These are phyloP conservation scores for Leccinum uliginosum DNA, from an alignment of 768 basidiomycete genomes.

Conservation along the genomic window DNA sequence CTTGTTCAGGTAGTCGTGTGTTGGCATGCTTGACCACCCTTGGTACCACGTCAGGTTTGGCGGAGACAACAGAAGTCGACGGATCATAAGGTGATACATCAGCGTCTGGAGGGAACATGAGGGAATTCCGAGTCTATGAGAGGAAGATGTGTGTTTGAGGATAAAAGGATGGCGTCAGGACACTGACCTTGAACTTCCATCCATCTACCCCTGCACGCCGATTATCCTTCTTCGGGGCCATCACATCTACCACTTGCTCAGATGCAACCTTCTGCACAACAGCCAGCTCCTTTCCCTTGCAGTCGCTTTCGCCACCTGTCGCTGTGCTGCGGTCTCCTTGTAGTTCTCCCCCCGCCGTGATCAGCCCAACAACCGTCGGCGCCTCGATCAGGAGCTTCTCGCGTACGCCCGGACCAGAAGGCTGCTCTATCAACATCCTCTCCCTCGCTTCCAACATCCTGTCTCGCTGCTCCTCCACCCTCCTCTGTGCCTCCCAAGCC, in stretches of 20 bases:
- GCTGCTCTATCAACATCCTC: constrained; percentile 67
- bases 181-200: constrained; percentile 74
- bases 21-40: constrained; percentile 73
- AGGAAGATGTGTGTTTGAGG: neutral
- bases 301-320: constrained; percentile 25
- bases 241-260: constrained; percentile 53
- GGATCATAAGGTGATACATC: constrained; percentile 75
- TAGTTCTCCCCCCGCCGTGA: constrained; percentile 33
- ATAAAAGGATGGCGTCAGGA: neutral
- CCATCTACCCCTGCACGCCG: constrained; percentile 70
- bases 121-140: constrained; percentile 78
- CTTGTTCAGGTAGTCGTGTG: constrained; percentile 77
- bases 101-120: constrained; percentile 95
- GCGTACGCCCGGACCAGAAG: constrained; percentile 57
- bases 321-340: neutral
- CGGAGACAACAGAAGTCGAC: constrained; percentile 27
- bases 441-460: constrained; percentile 67
- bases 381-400: constrained; percentile 65
- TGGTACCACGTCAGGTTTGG: constrained; percentile 38
- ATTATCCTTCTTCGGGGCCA: constrained; percentile 76
- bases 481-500: constrained; percentile 91
- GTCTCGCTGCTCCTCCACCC: constrained; percentile 63
- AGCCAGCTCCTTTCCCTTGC: constrained; percentile 21
- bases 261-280: constrained; percentile 23
- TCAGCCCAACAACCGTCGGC: constrained; percentile 51